Percentiles rank a stretch among this genome's conserved stretches.
Conservation (phyloP, 2,329 filamentous ascomycete species). For the Ilyonectria destructans region DNA sequence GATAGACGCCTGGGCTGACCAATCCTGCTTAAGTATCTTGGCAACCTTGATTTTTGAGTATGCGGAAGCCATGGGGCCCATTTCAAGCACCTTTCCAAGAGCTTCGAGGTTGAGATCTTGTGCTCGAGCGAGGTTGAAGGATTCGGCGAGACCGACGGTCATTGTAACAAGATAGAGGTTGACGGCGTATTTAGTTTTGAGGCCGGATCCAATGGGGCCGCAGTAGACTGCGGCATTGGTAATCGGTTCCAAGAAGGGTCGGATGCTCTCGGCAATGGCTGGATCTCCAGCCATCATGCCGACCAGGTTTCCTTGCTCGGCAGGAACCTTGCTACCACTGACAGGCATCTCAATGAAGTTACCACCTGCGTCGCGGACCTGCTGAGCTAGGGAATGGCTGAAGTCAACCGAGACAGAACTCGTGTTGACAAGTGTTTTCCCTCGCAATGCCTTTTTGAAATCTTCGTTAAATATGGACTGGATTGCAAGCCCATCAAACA, state of each 20-base stretch:
- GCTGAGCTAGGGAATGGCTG: conserved; percentile 43
- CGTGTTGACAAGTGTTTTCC: conserved; percentile 54
- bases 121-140: conserved; percentile 52
- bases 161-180: conserved; percentile 52
- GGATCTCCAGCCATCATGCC: conserved; percentile 54
- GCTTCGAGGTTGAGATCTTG: conserved; percentile 52
- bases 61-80: conserved; percentile 52
- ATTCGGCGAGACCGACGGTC: conserved; percentile 53
- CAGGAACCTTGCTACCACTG: conserved; percentile 54
- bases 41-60: conserved; percentile 51
- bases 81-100: conserved; percentile 50
- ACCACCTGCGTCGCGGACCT: conserved; percentile 47
- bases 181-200: conserved; percentile 54
- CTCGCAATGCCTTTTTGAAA: conserved; percentile 45
- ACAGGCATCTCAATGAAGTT: conserved; percentile 56
- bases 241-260: conserved; percentile 45
- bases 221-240: conserved; percentile 54
- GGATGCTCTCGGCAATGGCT: conserved; percentile 44
- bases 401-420: conserved; percentile 50
- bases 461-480: conserved; percentile 44
- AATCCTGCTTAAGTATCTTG: conserved; percentile 51
- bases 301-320: conserved; percentile 53
- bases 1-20: conserved; percentile 50
- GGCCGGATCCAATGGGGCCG: conserved; percentile 51
- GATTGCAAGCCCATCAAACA: conserved; percentile 49